A percentile compares a stretch with the other conserved stretches of the same genome.
Conservation (phyloP, 257 asterid species). For the Solanum ossicruentum region DNA sequence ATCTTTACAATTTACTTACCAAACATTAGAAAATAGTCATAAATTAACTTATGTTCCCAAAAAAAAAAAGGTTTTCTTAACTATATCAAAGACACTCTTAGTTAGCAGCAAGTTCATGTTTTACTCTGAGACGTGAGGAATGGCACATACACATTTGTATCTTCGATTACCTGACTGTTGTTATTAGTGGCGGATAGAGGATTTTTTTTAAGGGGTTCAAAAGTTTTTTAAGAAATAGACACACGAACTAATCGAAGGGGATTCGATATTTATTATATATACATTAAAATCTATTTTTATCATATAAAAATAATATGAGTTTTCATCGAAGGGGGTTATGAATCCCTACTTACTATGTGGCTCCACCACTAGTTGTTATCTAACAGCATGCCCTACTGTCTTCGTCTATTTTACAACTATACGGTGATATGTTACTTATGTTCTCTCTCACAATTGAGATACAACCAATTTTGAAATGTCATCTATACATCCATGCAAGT, state of each 20-base stretch:
- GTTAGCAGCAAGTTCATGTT: not conserved
- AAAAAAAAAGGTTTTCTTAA: not conserved
- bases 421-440: not conserved
- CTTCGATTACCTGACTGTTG: not conserved
- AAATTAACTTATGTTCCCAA: not conserved
- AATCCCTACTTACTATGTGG: too few species aligned
- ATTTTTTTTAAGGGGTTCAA: too few species aligned
- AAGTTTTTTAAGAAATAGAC: too few species aligned
- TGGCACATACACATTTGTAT: not conserved
- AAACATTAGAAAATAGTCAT: not conserved
- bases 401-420: not conserved
- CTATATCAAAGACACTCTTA: not conserved
- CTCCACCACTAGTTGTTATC: not conserved
- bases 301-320: too few species aligned
- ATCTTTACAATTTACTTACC: not conserved
- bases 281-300: too few species aligned
- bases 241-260: too few species aligned
- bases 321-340: too few species aligned
- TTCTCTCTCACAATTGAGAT: not conserved
- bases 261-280: too few species aligned
- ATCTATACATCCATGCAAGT: not conserved
- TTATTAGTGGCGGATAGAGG: too few species aligned
- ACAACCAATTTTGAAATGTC: not conserved
- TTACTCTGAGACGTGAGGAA: not conserved
- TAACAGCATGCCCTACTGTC: not conserved